Percentiles rank a stretch among this genome's conserved stretches.
These are phyloP conservation scores for Kodamaea hsintzibuensis DNA, from an alignment of 805 yeast species.

Conservation along the genomic window DNA sequence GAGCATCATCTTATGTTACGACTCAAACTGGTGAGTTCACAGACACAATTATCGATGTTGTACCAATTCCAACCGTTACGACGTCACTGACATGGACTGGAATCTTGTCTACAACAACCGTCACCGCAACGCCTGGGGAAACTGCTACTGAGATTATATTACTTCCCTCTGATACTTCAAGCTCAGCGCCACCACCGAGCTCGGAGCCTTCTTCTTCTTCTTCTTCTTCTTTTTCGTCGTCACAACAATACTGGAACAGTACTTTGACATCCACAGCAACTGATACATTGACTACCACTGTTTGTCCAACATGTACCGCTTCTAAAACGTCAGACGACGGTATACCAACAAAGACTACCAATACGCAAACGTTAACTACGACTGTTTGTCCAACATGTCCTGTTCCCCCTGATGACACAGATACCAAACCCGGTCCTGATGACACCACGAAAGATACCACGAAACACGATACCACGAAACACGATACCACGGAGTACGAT, in stretches of 20 bases:
- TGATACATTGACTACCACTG: neutral
- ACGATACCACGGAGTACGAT: too few species aligned
- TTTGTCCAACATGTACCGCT: neutral
- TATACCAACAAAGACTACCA: neutral
- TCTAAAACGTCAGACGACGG: neutral
- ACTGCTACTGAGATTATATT: slow-evolving; percentile 13
- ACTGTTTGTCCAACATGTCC: neutral
- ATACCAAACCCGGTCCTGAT: too few species aligned
- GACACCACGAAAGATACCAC: too few species aligned
- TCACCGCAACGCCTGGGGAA: slow-evolving; percentile 10
- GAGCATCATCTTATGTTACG: neutral
- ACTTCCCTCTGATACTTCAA: too few species aligned
- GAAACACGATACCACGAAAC: too few species aligned
- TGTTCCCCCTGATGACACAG: too few species aligned
- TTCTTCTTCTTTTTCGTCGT: too few species aligned
- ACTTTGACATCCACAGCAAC: neutral
- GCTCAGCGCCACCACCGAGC: too few species aligned
- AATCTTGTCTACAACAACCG: slow-evolving; percentile 9
- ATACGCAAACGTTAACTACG: neutral
- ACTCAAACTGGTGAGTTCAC: slow-evolving; percentile 2
- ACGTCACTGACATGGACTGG: slow-evolving; percentile 11
- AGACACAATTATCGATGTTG: slow-evolving; percentile 14
- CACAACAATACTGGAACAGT: too few species aligned
- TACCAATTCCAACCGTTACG: slow-evolving; percentile 18
- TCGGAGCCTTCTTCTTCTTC: too few species aligned